Base-by-base conservation (phyloP, 768 basidiomycete genomes). In the Serendipita sp. region DNA sequence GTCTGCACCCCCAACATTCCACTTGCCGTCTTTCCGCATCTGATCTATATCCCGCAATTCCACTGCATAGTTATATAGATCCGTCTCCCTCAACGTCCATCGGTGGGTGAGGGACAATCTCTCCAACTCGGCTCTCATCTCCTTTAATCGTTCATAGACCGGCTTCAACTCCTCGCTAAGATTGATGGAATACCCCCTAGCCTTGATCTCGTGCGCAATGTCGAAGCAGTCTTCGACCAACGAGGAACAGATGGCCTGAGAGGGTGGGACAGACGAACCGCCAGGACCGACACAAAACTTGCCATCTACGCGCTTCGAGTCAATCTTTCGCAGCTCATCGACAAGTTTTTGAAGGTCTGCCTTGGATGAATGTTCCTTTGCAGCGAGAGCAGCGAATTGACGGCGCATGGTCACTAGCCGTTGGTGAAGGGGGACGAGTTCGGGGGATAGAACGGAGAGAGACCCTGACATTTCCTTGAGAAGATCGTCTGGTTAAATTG, bases 171-270 rank as follows among this genome's bases (percentile, higher is more conserved):
- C 85, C 16, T 84, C 83, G 1, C 89, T 82, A 18, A 97, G 89
- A 71, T 93, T 83, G 77, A 86, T 89, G 23, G 86, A 88, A 51
- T 95, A 91, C 68, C 96, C 91, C 67, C 89, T 81, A 3, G 93
- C 93, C 69, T 89, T 87, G 77, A 99, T 94, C 74, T 98, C 94
- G 73, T 98, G 92, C 23, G 83, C 77, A 65, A 98, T 88, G 64
- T 98, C 93, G 73, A 98, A 99, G 73, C 91, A 94, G 71, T 95
- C 92, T 75, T 99, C 96, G 3, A 99, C 80, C 54, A 98, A 78
- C 0, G 94, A 94, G 0, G 89, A 87, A 67, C 94, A 88, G 13
- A 96, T 76, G 0, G 92, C 91, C 75, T 97, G 94, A 2, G 93
- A 94, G 47, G 85, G 80, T 35, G 96, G 95, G 0, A 98, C 88